Percentiles rank a stretch among this genome's conserved stretches.
Conservation (phyloP, 2,329 filamentous ascomycete genomes). For the Aspergillus sp. region DNA sequence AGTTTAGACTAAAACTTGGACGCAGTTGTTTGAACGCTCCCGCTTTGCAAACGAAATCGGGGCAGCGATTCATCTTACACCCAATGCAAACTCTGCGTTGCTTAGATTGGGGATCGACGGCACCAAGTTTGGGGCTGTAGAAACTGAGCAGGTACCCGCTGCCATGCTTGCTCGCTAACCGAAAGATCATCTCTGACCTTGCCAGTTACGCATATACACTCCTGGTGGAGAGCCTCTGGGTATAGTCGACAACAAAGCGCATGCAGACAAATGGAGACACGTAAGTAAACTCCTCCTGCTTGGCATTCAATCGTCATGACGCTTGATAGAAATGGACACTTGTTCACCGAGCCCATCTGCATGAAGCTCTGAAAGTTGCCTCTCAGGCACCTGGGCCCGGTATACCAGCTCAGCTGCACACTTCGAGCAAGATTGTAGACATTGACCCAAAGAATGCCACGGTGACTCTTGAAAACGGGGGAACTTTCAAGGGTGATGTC, state of each 20-base stretch:
- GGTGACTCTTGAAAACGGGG: constrained; percentile 51
- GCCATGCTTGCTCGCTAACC: background rate
- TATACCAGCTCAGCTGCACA: constrained; percentile 47
- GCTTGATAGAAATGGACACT: constrained; percentile 50
- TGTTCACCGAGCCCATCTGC: constrained; percentile 56
- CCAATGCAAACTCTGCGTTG: constrained; percentile 63
- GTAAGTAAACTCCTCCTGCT: constrained; percentile 24
- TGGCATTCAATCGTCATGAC: background rate
- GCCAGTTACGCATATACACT: constrained; percentile 41
- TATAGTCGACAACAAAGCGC: constrained; percentile 23
- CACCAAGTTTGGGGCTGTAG: constrained; percentile 44
- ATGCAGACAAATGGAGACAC: constrained; percentile 31
- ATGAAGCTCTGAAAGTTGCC: constrained; percentile 53
- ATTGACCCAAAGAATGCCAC: constrained; percentile 46
- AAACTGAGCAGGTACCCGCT: constrained; percentile 28
- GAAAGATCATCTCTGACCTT: constrained; percentile 11
- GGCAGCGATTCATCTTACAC: constrained; percentile 64
- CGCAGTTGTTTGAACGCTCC: constrained; percentile 59
- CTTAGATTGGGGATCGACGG: constrained; percentile 47
- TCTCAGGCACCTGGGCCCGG: constrained; percentile 44
- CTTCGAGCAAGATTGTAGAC: constrained; percentile 47
- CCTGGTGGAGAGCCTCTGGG: constrained; percentile 39
- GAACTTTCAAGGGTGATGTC: constrained; percentile 50
- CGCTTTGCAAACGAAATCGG: constrained; percentile 59
- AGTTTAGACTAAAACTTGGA: background rate